Percentiles rank a stretch among this genome's conserved stretches.
Conservation (phyloP, 768 basidiomycete species). For the Nidula microcarpa region DNA sequence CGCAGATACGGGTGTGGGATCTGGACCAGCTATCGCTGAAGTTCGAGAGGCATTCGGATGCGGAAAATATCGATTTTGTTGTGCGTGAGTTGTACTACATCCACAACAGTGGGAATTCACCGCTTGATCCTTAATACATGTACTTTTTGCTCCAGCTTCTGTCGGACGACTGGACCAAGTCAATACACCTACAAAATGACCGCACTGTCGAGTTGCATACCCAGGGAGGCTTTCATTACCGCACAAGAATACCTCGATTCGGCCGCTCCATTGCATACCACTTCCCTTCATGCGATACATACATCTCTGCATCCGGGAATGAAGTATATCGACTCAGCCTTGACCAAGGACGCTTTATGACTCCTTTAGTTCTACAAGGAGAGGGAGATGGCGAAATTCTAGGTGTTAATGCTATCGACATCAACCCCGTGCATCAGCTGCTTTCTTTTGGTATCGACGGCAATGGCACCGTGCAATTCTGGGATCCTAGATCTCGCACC, state of each 20-base stretch:
- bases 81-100: conserved; percentile 61
- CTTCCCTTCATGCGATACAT: conserved; percentile 88
- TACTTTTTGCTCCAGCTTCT: conserved; percentile 56
- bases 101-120: conserved; percentile 2
- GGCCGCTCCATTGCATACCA: conserved; percentile 93
- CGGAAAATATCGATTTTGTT: conserved; percentile 97
- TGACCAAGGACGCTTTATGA: conserved; percentile 92
- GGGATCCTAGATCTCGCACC: conserved; percentile 87
- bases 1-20: conserved; percentile 95
- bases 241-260: conserved; percentile 90
- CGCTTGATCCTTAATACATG: conserved; percentile 1
- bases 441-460: conserved; percentile 89
- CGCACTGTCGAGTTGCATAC: conserved; percentile 94
- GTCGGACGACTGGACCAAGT: conserved; percentile 98
- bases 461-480: conserved; percentile 86
- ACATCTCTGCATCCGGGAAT: conserved; percentile 78
- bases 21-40: conserved; percentile 88
- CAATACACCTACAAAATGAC: conserved; percentile 94
- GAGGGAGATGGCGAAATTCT: conserved; percentile 52
- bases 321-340: conserved; percentile 94
- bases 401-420: conserved; percentile 89
- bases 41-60: conserved; percentile 94
- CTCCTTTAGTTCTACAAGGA: conserved; percentile 60
- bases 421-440: conserved; percentile 91
- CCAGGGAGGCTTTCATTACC: conserved; percentile 89